phyloP scores from a whole-genome alignment of 257 asterid genomes.

The Nicotiana knightiana region DNA sequence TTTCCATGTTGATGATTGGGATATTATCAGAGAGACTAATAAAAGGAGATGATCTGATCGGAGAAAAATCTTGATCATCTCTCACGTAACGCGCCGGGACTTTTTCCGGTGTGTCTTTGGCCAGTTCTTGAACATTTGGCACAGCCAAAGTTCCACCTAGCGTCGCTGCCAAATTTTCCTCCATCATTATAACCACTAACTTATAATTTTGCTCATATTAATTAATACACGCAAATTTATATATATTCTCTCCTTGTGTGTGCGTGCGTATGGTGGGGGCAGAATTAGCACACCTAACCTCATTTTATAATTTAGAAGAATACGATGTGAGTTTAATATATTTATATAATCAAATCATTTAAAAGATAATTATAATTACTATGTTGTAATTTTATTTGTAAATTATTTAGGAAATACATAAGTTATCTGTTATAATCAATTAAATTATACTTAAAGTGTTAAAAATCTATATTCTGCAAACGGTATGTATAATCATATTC shows the following conservation, averaged over 20 bases:
- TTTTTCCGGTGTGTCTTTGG: background rate
- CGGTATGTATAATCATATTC: too few relatives aligned
- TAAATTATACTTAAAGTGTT: too few relatives aligned
- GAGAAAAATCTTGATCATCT: background rate
- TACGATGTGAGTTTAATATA: too few relatives aligned
- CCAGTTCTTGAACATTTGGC: background rate
- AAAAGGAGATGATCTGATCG: background rate
- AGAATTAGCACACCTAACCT: too few relatives aligned
- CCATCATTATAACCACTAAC: background rate
- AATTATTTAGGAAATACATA: too few relatives aligned
- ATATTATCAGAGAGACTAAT: background rate
- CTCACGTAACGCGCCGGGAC: background rate
- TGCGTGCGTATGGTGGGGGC: background rate
- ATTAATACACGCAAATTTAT: background rate
- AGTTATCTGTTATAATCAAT: too few relatives aligned
- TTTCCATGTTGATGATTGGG: slow-evolving; percentile 5
- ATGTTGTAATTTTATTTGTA: too few relatives aligned
- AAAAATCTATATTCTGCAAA: too few relatives aligned
- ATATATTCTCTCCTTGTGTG: background rate
- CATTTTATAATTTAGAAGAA: too few relatives aligned
- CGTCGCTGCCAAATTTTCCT: background rate
- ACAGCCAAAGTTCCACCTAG: background rate
- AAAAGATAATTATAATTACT: too few relatives aligned
- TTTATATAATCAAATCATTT: too few relatives aligned
- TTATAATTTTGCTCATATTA: background rate